phyloP scores from a whole-genome alignment of 805 yeast species.

The Sugiyamaella marilandica region DNA sequence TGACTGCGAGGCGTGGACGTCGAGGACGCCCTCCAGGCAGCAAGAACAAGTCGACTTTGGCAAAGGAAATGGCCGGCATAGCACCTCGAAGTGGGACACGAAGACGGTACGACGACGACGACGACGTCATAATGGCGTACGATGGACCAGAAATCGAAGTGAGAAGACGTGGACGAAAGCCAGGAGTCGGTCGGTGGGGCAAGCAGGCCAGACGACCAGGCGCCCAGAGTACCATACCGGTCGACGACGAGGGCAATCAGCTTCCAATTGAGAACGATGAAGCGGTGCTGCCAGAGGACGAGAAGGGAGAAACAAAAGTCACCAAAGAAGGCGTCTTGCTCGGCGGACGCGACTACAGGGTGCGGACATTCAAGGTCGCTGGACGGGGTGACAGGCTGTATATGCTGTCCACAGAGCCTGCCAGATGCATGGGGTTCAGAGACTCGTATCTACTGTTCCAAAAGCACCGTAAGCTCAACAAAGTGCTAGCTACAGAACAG shows the following conservation, averaged over 20 bases:
- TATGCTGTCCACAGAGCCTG: conserved; percentile 95
- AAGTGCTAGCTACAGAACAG: conserved; percentile 64
- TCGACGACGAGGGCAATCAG: conserved; percentile 67
- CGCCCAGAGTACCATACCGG: conserved; percentile 34
- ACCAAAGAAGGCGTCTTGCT: conserved; percentile 58
- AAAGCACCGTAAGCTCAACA: conserved; percentile 71
- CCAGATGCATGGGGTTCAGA: conserved; percentile 88
- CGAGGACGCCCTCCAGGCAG: conserved; percentile 35
- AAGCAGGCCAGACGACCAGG: conserved; percentile 14
- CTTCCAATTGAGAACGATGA: conserved; percentile 68
- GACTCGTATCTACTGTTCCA: conserved; percentile 88
- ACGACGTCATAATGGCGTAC: conserved; percentile 11
- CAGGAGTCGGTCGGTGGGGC: conserved; percentile 18
- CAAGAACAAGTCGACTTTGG: conserved; percentile 25
- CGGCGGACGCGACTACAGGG: conserved; percentile 70
- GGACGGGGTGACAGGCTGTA: conserved; percentile 67
- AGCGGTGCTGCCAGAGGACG: conserved; percentile 68
- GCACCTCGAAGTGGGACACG: not conserved
- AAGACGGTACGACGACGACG: conserved; percentile 11
- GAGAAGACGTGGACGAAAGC: conserved; percentile 15
- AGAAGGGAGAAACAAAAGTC: conserved; percentile 72
- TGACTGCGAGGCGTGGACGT: conserved; percentile 20
- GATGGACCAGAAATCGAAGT: conserved; percentile 15
- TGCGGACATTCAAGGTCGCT: conserved; percentile 39
- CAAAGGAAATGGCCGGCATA: conserved; percentile 15